These are phyloP conservation scores for Solanum lycopersicoides DNA, from an alignment of 257 asterid genomes.

Conservation along the genomic window DNA sequence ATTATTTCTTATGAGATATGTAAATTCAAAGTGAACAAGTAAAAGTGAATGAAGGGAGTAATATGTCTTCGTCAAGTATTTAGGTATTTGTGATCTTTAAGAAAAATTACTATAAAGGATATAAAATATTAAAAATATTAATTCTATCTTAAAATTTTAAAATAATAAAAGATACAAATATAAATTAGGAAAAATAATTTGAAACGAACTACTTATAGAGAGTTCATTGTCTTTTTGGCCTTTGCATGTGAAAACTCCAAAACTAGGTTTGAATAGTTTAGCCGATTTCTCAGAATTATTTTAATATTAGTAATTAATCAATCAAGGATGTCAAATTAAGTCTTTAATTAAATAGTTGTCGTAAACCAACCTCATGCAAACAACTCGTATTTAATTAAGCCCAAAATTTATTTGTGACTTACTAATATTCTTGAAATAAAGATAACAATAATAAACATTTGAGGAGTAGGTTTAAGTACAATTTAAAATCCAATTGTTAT, in stretches of 20 bases:
- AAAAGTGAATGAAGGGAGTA: not conserved
- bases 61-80: no score
- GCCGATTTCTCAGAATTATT: not conserved
- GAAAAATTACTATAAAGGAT: accelerated
- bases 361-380: not conserved
- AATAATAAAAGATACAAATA: no score
- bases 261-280: not conserved
- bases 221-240: not conserved
- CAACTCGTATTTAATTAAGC: not conserved
- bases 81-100: not conserved
- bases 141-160: accelerated
- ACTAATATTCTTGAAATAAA: not conserved
- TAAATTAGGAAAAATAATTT: no score
- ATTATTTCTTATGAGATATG: not conserved
- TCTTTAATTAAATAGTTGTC: not conserved
- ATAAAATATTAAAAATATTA: no score
- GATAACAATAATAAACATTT: not conserved
- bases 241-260: not conserved
- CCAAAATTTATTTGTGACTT: not conserved
- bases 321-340: not conserved
- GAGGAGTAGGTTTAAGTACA: not conserved
- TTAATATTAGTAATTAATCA: not conserved
- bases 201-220: not conserved
- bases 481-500: not conserved
- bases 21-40: not conserved